Conservation (phyloP, 305 asterid species). For the Ilex paraguariensis region DNA sequence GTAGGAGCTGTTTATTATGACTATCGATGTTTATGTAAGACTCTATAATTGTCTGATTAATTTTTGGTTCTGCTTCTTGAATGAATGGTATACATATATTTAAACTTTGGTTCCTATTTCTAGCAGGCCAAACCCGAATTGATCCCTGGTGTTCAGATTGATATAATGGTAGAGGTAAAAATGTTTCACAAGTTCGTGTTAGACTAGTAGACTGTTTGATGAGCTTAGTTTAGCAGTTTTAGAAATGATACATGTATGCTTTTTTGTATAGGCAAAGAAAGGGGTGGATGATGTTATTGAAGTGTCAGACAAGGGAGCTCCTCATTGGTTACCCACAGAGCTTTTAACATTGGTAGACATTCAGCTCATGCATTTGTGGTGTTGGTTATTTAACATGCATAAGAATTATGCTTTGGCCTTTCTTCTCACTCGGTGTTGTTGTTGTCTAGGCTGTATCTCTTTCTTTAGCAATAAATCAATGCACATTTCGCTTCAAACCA, state of each 20-base stretch:
- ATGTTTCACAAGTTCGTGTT: neutral
- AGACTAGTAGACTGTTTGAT: neutral
- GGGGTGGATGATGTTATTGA: conserved; percentile 24
- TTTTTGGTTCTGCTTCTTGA: neutral
- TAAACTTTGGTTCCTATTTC: conserved; percentile 6
- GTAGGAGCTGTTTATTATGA: conserved; percentile 25
- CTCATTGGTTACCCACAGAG: conserved; percentile 73
- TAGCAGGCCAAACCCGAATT: conserved; percentile 64
- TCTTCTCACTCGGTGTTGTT: neutral
- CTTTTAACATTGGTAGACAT: conserved; percentile 57
- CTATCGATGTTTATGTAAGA: neutral
- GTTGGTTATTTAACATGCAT: neutral
- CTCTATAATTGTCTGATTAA: neutral
- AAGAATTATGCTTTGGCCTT: neutral
- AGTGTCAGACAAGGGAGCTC: conserved; percentile 25
- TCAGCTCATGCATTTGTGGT: conserved; percentile 1
- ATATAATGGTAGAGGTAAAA: conserved; percentile 69
- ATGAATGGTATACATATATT: neutral
- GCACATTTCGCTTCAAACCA: neutral
- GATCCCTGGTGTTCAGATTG: conserved; percentile 67
- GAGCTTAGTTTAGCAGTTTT: neutral
- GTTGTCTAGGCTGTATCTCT: too few species aligned
- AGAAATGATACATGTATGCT: conserved; percentile 1
- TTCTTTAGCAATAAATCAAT: neutral
- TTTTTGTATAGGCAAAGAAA: conserved; percentile 47